Percentiles rank a stretch among this genome's conserved stretches.
Evolutionary conservation across 2,329 filamentous ascomycete genomes (phyloP).

Genomic region (Cladosporium sp.): DNA sequence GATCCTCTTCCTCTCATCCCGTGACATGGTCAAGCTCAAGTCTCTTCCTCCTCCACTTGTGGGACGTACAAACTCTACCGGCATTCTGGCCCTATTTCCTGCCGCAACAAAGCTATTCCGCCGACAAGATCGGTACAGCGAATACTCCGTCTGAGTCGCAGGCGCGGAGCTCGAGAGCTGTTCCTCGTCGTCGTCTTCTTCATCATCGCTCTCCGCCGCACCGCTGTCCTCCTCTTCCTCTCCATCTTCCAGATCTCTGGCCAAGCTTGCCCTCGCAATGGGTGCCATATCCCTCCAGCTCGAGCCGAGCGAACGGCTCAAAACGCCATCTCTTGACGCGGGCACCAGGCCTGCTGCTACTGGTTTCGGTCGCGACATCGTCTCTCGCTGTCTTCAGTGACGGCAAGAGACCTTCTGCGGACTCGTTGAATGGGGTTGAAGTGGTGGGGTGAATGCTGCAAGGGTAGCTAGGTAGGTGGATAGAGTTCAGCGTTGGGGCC

Average conservation of each 20-base stretch:
- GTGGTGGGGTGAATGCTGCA: neutral
- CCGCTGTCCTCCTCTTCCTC: constrained; percentile 11
- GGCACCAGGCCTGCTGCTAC: constrained; percentile 1
- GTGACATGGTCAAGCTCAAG: constrained; percentile 34
- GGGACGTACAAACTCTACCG: constrained; percentile 51
- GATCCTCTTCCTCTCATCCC: constrained; percentile 45
- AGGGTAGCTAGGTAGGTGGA: neutral
- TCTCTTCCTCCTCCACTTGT: constrained; percentile 43
- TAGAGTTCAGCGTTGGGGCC: neutral
- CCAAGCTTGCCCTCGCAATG: constrained; percentile 19
- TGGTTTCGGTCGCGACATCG: constrained; percentile 12
- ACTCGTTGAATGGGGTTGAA: neutral
- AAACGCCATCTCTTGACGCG: neutral
- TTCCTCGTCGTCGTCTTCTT: constrained; percentile 3
- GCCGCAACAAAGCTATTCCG: constrained; percentile 71
- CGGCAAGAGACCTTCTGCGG: neutral
- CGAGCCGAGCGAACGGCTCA: constrained; percentile 10
- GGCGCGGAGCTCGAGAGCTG: constrained; percentile 13
- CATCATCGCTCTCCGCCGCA: neutral
- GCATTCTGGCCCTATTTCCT: constrained; percentile 50
- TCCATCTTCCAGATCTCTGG: constrained; percentile 21
- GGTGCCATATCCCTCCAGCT: constrained; percentile 12
- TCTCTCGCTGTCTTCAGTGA: neutral
- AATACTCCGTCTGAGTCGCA: constrained; percentile 24
- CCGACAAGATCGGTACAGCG: constrained; percentile 62